A percentile compares a stretch with the other conserved stretches of the same genome.
These are phyloP conservation scores for Phialophora verrucosa DNA, from an alignment of 2,329 filamentous ascomycete species.

Conservation along the genomic window DNA sequence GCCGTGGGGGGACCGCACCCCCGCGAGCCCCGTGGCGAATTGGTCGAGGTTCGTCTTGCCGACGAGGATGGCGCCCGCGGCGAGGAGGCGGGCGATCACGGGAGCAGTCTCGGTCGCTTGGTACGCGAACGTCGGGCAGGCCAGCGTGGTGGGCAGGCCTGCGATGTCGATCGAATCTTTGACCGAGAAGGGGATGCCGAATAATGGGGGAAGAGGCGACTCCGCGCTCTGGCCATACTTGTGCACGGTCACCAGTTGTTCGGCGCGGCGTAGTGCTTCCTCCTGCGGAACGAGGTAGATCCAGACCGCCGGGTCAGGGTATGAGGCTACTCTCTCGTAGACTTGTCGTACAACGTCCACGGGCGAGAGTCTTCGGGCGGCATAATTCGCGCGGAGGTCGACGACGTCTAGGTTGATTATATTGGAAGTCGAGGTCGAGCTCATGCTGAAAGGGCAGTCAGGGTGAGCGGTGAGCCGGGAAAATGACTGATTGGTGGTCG, in stretches of 20 bases:
- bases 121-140: constrained; percentile 55
- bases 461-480: too few species aligned
- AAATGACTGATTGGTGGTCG: too few species aligned
- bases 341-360: constrained; percentile 41
- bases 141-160: constrained; percentile 53
- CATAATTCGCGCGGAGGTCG: constrained; percentile 14
- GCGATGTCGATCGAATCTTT: constrained; percentile 57
- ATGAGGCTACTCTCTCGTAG: constrained; percentile 55
- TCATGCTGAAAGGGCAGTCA: neutral
- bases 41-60: constrained; percentile 67
- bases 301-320: constrained; percentile 59
- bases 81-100: constrained; percentile 55
- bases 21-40: constrained; percentile 65
- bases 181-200: constrained; percentile 56
- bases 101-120: constrained; percentile 53
- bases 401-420: constrained; percentile 9
- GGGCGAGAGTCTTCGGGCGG: constrained; percentile 1
- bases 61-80: constrained; percentile 61
- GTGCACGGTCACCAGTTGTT: constrained; percentile 49
- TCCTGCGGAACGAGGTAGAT: constrained; percentile 52
- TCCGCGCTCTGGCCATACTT: constrained; percentile 24
- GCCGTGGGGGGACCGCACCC: constrained; percentile 64
- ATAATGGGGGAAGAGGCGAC: constrained; percentile 55
- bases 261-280: constrained; percentile 50
- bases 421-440: neutral